A percentile compares a stretch with the other conserved stretches of the same genome.
Evolutionary conservation across 768 basidiomycete species (phyloP).

Genomic region (Serendipita sp.): DNA sequence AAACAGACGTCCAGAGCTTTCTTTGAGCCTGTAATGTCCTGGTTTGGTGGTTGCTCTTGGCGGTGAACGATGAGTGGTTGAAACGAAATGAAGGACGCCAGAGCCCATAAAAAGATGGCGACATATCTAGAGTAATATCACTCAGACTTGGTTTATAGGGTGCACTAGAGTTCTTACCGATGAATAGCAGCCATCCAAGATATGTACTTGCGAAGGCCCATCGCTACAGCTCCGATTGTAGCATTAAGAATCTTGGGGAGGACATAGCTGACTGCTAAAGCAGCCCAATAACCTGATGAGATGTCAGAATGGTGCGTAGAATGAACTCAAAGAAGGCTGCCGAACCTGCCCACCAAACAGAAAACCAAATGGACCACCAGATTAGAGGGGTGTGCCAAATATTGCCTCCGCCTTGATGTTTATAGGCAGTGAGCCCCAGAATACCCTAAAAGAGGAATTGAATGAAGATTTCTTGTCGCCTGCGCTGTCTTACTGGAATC

Average conservation of each 20-base stretch:
- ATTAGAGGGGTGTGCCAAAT: conserved; percentile 21
- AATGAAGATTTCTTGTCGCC: not conserved
- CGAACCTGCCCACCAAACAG: conserved; percentile 58
- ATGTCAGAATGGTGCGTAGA: too few species aligned
- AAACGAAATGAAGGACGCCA: conserved; percentile 45
- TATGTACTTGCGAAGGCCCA: conserved; percentile 55
- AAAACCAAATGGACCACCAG: conserved; percentile 79
- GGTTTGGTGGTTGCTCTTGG: conserved; percentile 21
- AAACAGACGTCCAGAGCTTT: conserved; percentile 4
- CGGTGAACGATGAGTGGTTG: conserved; percentile 36
- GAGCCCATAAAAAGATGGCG: conserved; percentile 50
- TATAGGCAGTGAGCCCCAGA: conserved; percentile 37
- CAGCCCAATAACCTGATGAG: conserved; percentile 55
- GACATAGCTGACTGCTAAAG: conserved; percentile 41
- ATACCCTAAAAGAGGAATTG: conserved; percentile 24
- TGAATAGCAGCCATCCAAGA: conserved; percentile 58
- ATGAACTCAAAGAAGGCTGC: not conserved
- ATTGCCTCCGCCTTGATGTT: conserved; percentile 32
- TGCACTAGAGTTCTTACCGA: conserved; percentile 25
- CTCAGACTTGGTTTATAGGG: conserved; percentile 13
- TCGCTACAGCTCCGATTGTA: conserved; percentile 59
- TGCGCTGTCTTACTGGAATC: conserved; percentile 34
- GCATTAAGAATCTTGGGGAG: conserved; percentile 36
- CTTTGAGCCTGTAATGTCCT: not conserved
- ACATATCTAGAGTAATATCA: conserved; percentile 27